A percentile compares a stretch with the other conserved stretches of the same genome.
Evolutionary conservation across 2,329 filamentous ascomycete species (phyloP).

Genomic region (Calonectria montana): DNA sequence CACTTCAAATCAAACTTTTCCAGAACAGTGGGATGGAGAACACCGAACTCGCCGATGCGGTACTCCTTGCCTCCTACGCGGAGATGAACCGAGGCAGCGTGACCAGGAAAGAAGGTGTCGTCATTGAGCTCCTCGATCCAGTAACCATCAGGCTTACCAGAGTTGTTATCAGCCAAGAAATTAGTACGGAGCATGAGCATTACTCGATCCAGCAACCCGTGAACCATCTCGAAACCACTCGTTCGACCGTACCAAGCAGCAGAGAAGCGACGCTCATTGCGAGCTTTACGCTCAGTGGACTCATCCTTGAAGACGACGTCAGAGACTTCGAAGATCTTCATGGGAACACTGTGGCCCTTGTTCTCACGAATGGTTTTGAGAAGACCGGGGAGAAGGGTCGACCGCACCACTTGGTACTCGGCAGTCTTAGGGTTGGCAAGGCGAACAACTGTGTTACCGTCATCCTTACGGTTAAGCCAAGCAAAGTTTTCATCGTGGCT

Average conservation of each 20-base stretch:
- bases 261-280: slow-evolving; percentile 96
- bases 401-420: slow-evolving; percentile 94
- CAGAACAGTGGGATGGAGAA: slow-evolving; percentile 91
- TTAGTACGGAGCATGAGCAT: slow-evolving; percentile 90
- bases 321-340: slow-evolving; percentile 92
- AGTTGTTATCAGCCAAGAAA: slow-evolving; percentile 75
- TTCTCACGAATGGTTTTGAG: slow-evolving; percentile 96
- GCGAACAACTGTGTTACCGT: slow-evolving; percentile 83
- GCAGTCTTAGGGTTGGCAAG: slow-evolving; percentile 93
- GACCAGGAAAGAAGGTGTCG: slow-evolving; percentile 90
- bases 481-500: slow-evolving; percentile 98
- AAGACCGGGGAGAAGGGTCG: slow-evolving; percentile 85
- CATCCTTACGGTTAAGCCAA: slow-evolving; percentile 91
- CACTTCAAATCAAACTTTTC: slow-evolving; percentile 92
- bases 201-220: slow-evolving; percentile 91
- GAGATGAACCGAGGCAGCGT: slow-evolving; percentile 86
- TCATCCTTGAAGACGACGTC: slow-evolving; percentile 94
- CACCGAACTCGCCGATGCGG: slow-evolving; percentile 90
- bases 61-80: slow-evolving; percentile 78
- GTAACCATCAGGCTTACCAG: slow-evolving; percentile 77
- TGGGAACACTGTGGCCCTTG: slow-evolving; percentile 86
- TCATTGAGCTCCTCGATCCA: slow-evolving; percentile 96
- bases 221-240: slow-evolving; percentile 94
- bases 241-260: slow-evolving; percentile 95
- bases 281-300: slow-evolving; percentile 82